Conservation (phyloP, 306 rosid genomes). For the Neltuma alba region DNA sequence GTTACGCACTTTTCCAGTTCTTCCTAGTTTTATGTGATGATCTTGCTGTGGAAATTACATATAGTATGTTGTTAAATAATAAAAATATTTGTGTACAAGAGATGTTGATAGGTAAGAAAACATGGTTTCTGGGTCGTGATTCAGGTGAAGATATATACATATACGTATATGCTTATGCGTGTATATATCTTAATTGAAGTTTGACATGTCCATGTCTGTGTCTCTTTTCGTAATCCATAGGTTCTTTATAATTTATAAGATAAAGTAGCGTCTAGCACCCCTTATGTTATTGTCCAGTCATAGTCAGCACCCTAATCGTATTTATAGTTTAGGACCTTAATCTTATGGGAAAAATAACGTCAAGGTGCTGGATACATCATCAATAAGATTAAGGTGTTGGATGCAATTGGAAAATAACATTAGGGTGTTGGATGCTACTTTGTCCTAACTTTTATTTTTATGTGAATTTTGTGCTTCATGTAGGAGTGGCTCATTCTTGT, state of each 20-base stretch:
- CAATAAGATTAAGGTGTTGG: too few relatives aligned
- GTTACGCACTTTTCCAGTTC: background rate
- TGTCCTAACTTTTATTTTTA: background rate
- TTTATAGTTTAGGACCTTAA: too few relatives aligned
- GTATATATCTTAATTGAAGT: background rate
- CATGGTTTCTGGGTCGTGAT: background rate
- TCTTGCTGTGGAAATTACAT: background rate
- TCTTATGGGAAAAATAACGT: too few relatives aligned
- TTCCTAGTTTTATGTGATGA: background rate
- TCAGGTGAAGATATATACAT: background rate
- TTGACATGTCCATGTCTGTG: background rate
- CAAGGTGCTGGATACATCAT: too few relatives aligned
- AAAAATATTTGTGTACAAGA: background rate
- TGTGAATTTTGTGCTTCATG: background rate
- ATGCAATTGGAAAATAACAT: too few relatives aligned
- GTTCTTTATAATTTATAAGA: background rate
- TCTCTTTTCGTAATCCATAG: background rate
- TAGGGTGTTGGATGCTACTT: too few relatives aligned
- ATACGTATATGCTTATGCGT: background rate
- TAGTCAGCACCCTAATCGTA: too few relatives aligned
- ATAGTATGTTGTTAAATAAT: background rate
- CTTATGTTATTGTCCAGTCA: too few relatives aligned
- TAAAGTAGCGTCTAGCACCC: too few relatives aligned
- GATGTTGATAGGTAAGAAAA: background rate
- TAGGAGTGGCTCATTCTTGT: background rate